A percentile compares a stretch with the other conserved stretches of the same genome.
Evolutionary conservation across 73 alveolate species (phyloP).

Genomic region (Paramecium caudatum): DNA sequence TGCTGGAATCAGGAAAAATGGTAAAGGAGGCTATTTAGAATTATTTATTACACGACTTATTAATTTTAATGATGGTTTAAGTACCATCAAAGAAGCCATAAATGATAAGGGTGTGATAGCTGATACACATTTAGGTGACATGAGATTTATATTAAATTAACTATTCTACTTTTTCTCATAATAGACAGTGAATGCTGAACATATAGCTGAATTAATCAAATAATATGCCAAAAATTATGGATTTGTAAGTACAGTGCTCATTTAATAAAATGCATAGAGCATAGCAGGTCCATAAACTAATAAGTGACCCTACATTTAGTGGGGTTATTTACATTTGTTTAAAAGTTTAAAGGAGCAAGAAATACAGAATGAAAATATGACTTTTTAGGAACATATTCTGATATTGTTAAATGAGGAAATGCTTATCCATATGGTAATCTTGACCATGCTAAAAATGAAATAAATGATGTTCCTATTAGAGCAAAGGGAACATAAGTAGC

Average conservation of each 20-base stretch:
- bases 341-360: conserved; percentile 64
- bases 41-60: background rate
- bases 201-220: conserved; percentile 24
- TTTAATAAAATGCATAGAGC: conserved; percentile 62
- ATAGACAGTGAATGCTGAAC: conserved; percentile 64
- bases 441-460: conserved; percentile 64
- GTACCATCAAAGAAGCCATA: conserved; percentile 52
- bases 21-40: conserved; percentile 42
- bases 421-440: conserved; percentile 56
- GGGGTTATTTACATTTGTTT: conserved; percentile 28
- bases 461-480: background rate
- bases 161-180: conserved; percentile 64
- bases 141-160: conserved; percentile 25
- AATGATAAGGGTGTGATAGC: conserved; percentile 74
- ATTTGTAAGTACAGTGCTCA: conserved; percentile 36
- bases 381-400: conserved; percentile 76
- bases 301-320: conserved; percentile 60
- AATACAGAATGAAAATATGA: conserved; percentile 60
- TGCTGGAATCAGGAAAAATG: conserved; percentile 70
- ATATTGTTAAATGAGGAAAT: conserved; percentile 70
- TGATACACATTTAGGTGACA: conserved; percentile 71
- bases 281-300: conserved; percentile 73
- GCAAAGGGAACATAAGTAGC: conserved; percentile 9
- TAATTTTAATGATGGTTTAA: conserved; percentile 62
- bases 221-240: conserved; percentile 39